Base-by-base conservation (phyloP, 805 yeast species). In the Ogataea glucozyma region DNA sequence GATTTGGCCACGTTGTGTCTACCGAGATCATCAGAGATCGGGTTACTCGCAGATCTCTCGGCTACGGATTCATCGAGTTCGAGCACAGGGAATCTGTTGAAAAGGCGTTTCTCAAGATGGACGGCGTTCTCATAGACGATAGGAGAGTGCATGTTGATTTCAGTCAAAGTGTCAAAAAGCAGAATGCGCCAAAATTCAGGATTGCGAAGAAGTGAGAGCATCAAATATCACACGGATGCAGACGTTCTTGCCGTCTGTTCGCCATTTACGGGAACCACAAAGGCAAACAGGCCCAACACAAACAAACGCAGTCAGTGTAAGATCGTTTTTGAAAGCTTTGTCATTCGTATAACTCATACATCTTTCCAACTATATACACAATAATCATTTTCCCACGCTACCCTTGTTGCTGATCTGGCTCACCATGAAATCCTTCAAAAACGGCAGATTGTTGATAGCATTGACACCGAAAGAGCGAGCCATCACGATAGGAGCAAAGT, bases 401-500 rank as follows among this genome's bases (percentile, higher is more conserved):
- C 43, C 45, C 38, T 54, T 56, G n/a, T 57, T 53, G 40, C 68
- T 62, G 26, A 66, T 62, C 39, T 73, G 76, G 20, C 73, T 65
- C 54, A 88, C 78, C 76, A 91, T 75, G 38, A 81, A 57, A 49
- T 82, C 80, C 65, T 91, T 91, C 38, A 88, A 61, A 43, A 80
- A 74, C 2, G 76, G 79, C 22, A 87, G 49, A 34, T 69, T 70
- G 61, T 91, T 85, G 31, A 89, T 72, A 1, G 80, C 51, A 44
- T 80, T 81, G 52, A 91, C 74, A 1, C 99, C 99, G 19, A 82
- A 53, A 1, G 91, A 78, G 55, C 98, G 73, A 23, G 82, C 65
- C 31, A 78, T 73, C 22, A 90, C 97, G 4, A 91, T 53, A 1
- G 97, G 96, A 33, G 72, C 71, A 46, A 72, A 76, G 50, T 81